Percentiles rank a stretch among this genome's conserved stretches.
Evolutionary conservation across 2,329 filamentous ascomycete species (phyloP).

Genomic region (Amauroascus verrucosus): DNA sequence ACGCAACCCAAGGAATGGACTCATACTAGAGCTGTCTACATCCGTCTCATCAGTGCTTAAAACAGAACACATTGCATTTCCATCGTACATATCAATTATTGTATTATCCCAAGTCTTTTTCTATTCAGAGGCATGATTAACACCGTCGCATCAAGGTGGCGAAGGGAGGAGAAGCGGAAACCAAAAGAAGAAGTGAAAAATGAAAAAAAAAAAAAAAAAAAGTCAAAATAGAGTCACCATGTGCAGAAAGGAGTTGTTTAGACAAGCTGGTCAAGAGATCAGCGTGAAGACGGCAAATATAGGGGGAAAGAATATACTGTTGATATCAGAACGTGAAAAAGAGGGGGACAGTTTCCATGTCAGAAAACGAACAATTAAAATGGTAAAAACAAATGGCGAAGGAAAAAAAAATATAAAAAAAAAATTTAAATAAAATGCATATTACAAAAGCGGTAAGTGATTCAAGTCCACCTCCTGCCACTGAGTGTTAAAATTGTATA

Average conservation of each 20-base stretch:
- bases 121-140: too few species aligned
- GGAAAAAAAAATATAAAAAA: too few species aligned
- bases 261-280: not conserved
- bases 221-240: not conserved
- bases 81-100: too few species aligned
- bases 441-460: constrained; percentile 5
- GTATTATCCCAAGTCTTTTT: too few species aligned
- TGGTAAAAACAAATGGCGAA: not conserved
- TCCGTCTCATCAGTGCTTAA: too few species aligned
- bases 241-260: not conserved
- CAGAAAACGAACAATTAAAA: not conserved
- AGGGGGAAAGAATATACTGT: too few species aligned
- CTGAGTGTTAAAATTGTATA: not conserved
- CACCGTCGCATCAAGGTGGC: not conserved
- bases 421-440: too few species aligned
- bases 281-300: not conserved
- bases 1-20: too few species aligned
- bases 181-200: not conserved
- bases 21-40: too few species aligned
- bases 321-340: not conserved
- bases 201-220: too few species aligned
- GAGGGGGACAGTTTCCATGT: not conserved
- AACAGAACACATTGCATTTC: too few species aligned
- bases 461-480: not conserved
- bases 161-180: not conserved